These are phyloP conservation scores for Platanthera guangdongensis DNA, from an alignment of 106 monocot species.

Conservation along the genomic window DNA sequence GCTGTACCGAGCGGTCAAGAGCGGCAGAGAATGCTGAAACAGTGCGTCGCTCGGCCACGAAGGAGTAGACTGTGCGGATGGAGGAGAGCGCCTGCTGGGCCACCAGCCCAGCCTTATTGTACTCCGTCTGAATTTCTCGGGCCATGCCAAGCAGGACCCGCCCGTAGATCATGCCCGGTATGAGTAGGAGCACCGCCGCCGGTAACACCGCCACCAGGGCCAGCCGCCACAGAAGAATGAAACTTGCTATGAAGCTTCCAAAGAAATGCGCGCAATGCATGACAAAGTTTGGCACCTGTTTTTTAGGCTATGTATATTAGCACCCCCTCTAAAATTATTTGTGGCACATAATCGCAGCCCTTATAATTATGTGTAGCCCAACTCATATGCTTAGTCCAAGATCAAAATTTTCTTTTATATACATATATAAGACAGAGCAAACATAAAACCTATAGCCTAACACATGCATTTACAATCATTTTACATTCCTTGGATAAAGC, in stretches of 20 bases:
- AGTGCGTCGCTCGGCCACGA: conserved; percentile 51
- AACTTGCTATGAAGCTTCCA: conserved; percentile 36
- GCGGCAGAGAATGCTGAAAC: conserved; percentile 54
- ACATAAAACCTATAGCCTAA: too few relatives aligned
- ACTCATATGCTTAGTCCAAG: too few relatives aligned
- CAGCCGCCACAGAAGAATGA: conserved; percentile 50
- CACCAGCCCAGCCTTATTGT: conserved; percentile 44
- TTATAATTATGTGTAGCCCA: too few relatives aligned
- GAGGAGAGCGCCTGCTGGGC: conserved; percentile 79
- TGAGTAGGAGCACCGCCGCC: conserved; percentile 40
- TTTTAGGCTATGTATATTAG: neutral
- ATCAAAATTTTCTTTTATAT: too few relatives aligned
- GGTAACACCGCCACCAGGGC: conserved; percentile 52
- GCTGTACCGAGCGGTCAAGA: conserved; percentile 47
- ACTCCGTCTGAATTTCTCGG: conserved; percentile 39
- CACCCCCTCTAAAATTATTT: too few relatives aligned
- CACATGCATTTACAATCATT: too few relatives aligned
- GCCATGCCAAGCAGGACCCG: conserved; percentile 43
- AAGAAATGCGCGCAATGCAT: conserved; percentile 44
- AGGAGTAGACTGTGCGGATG: conserved; percentile 69
- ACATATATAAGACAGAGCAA: too few relatives aligned
- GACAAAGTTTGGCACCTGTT: conserved; percentile 62
- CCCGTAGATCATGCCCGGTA: conserved; percentile 58
- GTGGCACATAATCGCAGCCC: too few relatives aligned
- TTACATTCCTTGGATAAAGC: too few relatives aligned